Evolutionary conservation across 768 basidiomycete genomes (phyloP).

Genomic region (Rhizopogon salebrosus): DNA sequence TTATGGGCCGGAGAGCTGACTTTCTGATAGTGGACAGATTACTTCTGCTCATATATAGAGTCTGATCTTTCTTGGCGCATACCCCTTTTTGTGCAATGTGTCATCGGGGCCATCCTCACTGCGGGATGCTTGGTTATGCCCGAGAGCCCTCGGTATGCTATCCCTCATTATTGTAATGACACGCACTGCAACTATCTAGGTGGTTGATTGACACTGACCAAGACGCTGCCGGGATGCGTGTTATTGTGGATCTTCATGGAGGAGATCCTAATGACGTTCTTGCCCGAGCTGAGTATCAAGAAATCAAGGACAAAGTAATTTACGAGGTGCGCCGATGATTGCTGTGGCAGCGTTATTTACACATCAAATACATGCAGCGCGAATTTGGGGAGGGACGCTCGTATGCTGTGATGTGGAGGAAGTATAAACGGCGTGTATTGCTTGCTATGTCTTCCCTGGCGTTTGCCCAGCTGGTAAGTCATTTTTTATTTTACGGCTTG

Average conservation of each 20-base stretch:
- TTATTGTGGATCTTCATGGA: constrained; percentile 87
- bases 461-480: constrained; percentile 85
- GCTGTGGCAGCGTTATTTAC: neutral
- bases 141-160: constrained; percentile 75
- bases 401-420: constrained; percentile 80
- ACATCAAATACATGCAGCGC: constrained; percentile 41
- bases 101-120: constrained; percentile 80
- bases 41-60: constrained; percentile 85
- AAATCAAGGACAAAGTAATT: constrained; percentile 78
- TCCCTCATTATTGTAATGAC: neutral
- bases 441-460: constrained; percentile 95
- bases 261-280: constrained; percentile 61
- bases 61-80: constrained; percentile 89
- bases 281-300: constrained; percentile 81
- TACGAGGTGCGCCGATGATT: constrained; percentile 49
- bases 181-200: constrained; percentile 31
- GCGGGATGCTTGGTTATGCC: constrained; percentile 79
- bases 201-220: constrained; percentile 88
- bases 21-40: constrained; percentile 76
- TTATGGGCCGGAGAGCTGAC: constrained; percentile 3
- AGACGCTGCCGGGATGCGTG: constrained; percentile 78
- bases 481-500: constrained; percentile 1
- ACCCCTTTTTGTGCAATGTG: constrained; percentile 82
- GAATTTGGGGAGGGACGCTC: constrained; percentile 69
- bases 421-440: constrained; percentile 81